phyloP scores from a whole-genome alignment of 2,329 filamentous ascomycete genomes.

The Sporothrix euskadiensis region DNA sequence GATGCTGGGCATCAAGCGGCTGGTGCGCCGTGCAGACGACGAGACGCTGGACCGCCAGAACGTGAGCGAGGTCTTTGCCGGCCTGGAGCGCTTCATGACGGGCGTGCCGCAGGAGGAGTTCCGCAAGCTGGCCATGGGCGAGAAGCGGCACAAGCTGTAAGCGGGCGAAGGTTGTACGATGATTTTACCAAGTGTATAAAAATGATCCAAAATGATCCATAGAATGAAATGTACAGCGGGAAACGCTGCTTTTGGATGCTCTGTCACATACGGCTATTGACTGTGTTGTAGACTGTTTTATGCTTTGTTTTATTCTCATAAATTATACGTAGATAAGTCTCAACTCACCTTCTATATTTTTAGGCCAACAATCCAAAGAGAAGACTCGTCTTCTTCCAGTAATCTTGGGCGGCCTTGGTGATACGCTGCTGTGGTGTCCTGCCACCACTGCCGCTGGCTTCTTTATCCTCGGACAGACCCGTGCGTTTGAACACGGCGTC shows the following conservation, averaged over 20 bases:
- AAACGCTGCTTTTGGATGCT: slow-evolving; percentile 3
- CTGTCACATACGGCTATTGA: not conserved
- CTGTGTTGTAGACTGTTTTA: not conserved
- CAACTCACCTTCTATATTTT: slow-evolving; percentile 30
- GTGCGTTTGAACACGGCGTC: slow-evolving; percentile 48
- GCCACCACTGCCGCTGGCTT: slow-evolving; percentile 40
- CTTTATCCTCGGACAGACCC: slow-evolving; percentile 40
- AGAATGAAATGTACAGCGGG: not conserved
- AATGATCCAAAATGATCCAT: not conserved
- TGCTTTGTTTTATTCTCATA: slow-evolving; percentile 19
- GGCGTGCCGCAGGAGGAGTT: slow-evolving; percentile 90
- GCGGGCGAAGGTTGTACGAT: not conserved
- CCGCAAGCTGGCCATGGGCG: slow-evolving; percentile 74
- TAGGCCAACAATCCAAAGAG: slow-evolving; percentile 74
- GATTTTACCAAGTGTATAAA: not conserved
- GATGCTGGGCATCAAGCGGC: slow-evolving; percentile 77
- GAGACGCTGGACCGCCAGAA: slow-evolving; percentile 75
- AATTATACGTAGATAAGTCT: slow-evolving; percentile 8
- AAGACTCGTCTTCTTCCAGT: slow-evolving; percentile 79
- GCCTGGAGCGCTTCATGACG: slow-evolving; percentile 74
- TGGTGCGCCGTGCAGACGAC: slow-evolving; percentile 73
- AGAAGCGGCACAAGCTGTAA: slow-evolving; percentile 93
- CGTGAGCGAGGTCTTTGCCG: slow-evolving; percentile 80
- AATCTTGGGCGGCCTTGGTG: slow-evolving; percentile 66
- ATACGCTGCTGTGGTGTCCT: slow-evolving; percentile 56